Percentiles rank a stretch among this genome's conserved stretches.
Evolutionary conservation across 129 eudicot species (phyloP).

Genomic region (Apium graveolens): DNA sequence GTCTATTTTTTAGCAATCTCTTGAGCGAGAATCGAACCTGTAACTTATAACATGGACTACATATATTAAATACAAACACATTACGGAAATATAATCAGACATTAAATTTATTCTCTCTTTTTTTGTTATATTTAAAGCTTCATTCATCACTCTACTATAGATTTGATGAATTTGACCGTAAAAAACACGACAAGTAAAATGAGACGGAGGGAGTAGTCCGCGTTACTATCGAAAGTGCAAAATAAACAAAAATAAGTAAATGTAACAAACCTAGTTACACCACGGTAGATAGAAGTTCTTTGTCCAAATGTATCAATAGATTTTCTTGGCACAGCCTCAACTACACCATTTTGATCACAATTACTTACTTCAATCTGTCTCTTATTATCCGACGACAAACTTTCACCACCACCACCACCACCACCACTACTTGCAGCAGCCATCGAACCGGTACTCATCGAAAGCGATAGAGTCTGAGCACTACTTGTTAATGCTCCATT

Average conservation of each 20-base stretch:
- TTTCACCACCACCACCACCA: slow-evolving; percentile 39
- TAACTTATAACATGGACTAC: too few relatives aligned
- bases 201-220: too few relatives aligned
- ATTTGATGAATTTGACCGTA: too few relatives aligned
- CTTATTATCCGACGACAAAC: slow-evolving; percentile 37
- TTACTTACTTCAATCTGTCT: slow-evolving; percentile 5
- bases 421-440: slow-evolving; percentile 22
- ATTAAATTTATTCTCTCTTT: too few relatives aligned
- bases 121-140: too few relatives aligned
- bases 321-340: slow-evolving; percentile 63
- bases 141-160: too few relatives aligned
- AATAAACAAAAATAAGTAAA: neutral
- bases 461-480: slow-evolving; percentile 50
- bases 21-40: too few relatives aligned
- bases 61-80: too few relatives aligned
- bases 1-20: too few relatives aligned
- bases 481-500: neutral
- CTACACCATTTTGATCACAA: slow-evolving; percentile 22
- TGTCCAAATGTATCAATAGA: slow-evolving; percentile 89
- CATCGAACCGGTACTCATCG: slow-evolving; percentile 58
- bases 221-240: neutral
- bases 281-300: slow-evolving; percentile 95
- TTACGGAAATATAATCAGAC: too few relatives aligned
- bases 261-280: slow-evolving; percentile 63
- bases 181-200: too few relatives aligned